Base-by-base conservation (phyloP, 225 moss, liverwort and hornwort genomes). In the Climacium dendroides region DNA sequence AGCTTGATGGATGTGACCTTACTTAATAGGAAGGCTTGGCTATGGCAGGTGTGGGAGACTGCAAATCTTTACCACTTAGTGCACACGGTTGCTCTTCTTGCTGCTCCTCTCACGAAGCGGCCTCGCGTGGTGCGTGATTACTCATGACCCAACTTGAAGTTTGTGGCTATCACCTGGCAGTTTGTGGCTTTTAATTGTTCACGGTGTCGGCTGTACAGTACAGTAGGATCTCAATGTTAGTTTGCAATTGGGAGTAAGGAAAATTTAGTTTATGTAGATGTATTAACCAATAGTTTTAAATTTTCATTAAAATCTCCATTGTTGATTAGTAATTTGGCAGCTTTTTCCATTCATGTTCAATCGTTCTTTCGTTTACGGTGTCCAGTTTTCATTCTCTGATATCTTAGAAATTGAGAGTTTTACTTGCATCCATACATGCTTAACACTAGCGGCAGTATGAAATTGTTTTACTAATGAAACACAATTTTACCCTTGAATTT, bases 41-140 rank as follows among this genome's bases (percentile, higher is more conserved):
- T 76, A 28, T 90, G 73, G 78, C 92, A 99, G 98, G 95, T 99
- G 37, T 99, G 93, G 93, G 47, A 90, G 19, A 95, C 97, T 71
- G 98, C 97, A 45, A 99, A 92, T 84, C 82, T 92, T 48, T 99
- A 99, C 93, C 98, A 99, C 90, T 90, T 98, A 71, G 94, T 93
- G 76, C 98, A 98, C 85, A 94, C 98, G 32, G 91, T 87, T 74
- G 98, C 98, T 54, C 91, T 98, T 86, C 95, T 99, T 70, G 98
- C 92, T 50, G 96, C 94, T 29, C 98, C 98, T 34, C 80, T 95
- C 43, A 95, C 95, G 14, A 97, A 96, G 90, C 94, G 95, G 76
- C 98, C 98, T 80, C 91, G 94, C 83, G 90, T 96, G 90, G 98
- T 97, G 82, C 73, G 88, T 81, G 63, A 22, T 80, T 74, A 53